phyloP scores from a whole-genome alignment of 108 stramenopile genomes.

The Cyclotella atomus region DNA sequence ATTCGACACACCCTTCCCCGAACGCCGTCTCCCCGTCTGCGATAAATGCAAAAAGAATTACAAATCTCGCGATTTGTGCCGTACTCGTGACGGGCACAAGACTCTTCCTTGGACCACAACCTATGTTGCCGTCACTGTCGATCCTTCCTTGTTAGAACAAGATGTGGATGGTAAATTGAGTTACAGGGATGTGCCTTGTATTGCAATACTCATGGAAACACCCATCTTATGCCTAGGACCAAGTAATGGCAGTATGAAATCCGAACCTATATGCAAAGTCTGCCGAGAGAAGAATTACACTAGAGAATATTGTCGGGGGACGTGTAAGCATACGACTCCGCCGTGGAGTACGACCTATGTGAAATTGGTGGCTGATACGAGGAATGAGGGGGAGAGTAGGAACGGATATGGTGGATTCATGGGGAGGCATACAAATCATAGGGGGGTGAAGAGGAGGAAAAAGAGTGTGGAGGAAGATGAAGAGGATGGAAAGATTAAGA shows the following conservation, averaged over 20 bases:
- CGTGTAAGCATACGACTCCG: conserved; percentile 43
- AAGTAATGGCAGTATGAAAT: conserved; percentile 29
- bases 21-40: conserved; percentile 80
- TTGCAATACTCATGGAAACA: conserved; percentile 16
- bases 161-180: conserved; percentile 14
- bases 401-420: background rate
- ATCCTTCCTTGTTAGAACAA: conserved; percentile 42
- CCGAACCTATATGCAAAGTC: conserved; percentile 41
- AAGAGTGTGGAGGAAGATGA: conserved; percentile 1
- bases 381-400: conserved; percentile 3
- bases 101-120: conserved; percentile 78
- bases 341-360: conserved; percentile 54
- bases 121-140: conserved; percentile 81
- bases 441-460: conserved; percentile 4
- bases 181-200: conserved; percentile 17
- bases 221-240: conserved; percentile 39
- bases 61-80: conserved; percentile 82
- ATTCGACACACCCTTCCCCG: conserved; percentile 82
- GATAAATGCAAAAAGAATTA: conserved; percentile 89
- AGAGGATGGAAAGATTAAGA: conserved; percentile 10
- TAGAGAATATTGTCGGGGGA: conserved; percentile 46
- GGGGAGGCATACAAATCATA: background rate
- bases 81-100: conserved; percentile 78
- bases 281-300: conserved; percentile 59
- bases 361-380: conserved; percentile 30